Conservation (phyloP, 1,139 yeast species). For the Entelexis paramagnoliae region DNA sequence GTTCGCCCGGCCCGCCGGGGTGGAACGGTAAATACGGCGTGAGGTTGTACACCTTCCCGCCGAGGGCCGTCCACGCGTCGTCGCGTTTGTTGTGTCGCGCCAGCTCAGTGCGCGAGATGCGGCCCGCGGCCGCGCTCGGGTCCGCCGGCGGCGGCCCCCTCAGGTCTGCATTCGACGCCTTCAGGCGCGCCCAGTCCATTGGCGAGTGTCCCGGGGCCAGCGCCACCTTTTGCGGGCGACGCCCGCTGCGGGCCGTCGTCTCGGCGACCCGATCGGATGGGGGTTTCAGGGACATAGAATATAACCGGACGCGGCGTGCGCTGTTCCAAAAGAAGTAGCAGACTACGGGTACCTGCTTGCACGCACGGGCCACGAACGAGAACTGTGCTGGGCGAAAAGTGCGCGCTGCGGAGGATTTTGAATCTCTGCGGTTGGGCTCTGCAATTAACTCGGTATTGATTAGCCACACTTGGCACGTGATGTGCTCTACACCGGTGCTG, state of each 20-base stretch:
- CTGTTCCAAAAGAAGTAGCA: too few relatives aligned
- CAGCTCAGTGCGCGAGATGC: slow-evolving; percentile 52
- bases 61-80: slow-evolving; percentile 81
- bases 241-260: slow-evolving; percentile 1
- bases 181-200: slow-evolving; percentile 69
- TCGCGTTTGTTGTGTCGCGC: slow-evolving; percentile 45
- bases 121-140: slow-evolving; percentile 46
- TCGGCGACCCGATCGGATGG: not conserved
- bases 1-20: slow-evolving; percentile 82
- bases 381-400: too few relatives aligned
- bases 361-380: too few relatives aligned
- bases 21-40: slow-evolving; percentile 76
- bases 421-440: too few relatives aligned
- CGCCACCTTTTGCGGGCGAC: slow-evolving; percentile 37
- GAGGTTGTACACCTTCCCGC: slow-evolving; percentile 73
- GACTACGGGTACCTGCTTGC: too few relatives aligned
- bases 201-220: slow-evolving; percentile 77
- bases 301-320: not conserved
- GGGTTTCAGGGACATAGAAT: not conserved
- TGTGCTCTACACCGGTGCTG: not conserved
- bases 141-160: slow-evolving; percentile 38
- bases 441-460: not conserved
- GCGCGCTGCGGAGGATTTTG: too few relatives aligned
- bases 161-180: slow-evolving; percentile 37
- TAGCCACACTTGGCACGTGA: not conserved